Evolutionary conservation across 129 eudicot species (phyloP), one percentile per base, ranked within the genome.

Genomic region (Escallonia rubra): DNA sequence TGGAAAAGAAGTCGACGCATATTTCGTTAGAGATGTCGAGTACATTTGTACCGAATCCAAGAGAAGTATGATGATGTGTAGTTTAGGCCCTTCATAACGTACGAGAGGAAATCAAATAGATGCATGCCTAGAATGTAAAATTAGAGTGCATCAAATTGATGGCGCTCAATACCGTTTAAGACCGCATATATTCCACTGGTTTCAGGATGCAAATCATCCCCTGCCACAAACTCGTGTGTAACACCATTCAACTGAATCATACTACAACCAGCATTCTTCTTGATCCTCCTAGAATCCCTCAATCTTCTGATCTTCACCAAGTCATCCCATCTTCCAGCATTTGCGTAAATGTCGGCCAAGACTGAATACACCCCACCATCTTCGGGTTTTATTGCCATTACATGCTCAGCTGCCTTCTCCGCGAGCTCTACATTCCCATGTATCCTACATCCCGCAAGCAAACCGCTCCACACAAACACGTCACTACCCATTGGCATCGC

Each of bases 391-490:
- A 84, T 74, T 66, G 73, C 79, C 82, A 82, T 67, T 39, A 90
- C 72, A 48, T 43, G 74, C 76, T 76, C 80, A 7, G 92, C 92
- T 10, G 80, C 97, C 71, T 70, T 78, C 79, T 87, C 89, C 0
- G 91, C 95, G 43, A 84, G 64, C 70, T 84, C 86, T 43, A 90
- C 83, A 67, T 87, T 61, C 57, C 91, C 97, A 62, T 86, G 96
- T 45, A 77, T 63, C 58, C 89, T 84, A 76, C 96, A 83, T 14
- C 95, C 95, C 43, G 86, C 90, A 65, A 90, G 90, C 81, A 86
- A 83, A 76, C 88, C 79, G 3, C 96, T 95, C 95, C 95, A 90
- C 16, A 86, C 93, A 38, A 79, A 83, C 70, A 84, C 80, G 63
- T 90, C 95, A 6, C 90, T 88, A 15, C 39, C 54, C 80, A 81